A percentile compares a stretch with the other conserved stretches of the same genome.
Evolutionary conservation across 768 basidiomycete species (phyloP).

Genomic region (Boletellus emodensis): DNA sequence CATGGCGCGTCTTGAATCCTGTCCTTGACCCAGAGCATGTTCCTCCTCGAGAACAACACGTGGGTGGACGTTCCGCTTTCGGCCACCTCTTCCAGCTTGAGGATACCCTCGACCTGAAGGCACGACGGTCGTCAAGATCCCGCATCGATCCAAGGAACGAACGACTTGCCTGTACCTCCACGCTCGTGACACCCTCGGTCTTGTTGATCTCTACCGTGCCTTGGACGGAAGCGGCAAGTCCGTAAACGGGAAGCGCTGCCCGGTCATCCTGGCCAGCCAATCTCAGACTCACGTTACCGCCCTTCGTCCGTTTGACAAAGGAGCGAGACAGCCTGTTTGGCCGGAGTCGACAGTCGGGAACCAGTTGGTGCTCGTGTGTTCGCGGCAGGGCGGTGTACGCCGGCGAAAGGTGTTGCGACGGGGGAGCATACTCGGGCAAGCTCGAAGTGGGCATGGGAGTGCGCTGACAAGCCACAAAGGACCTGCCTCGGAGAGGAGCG

Average conservation of each 20-base stretch:
- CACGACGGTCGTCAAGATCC: neutral
- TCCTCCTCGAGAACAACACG: constrained; percentile 49
- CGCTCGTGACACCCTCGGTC: constrained; percentile 50
- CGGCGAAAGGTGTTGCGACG: constrained; percentile 38
- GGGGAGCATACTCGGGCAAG: constrained; percentile 48
- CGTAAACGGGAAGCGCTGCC: constrained; percentile 54
- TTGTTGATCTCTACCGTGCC: constrained; percentile 55
- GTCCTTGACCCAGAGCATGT: constrained; percentile 57
- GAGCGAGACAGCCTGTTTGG: constrained; percentile 39
- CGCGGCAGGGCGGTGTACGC: constrained; percentile 55
- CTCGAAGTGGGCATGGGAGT: constrained; percentile 51
- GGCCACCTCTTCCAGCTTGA: constrained; percentile 58
- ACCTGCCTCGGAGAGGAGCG: neutral
- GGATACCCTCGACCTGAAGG: constrained; percentile 55
- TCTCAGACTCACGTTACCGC: constrained; percentile 48
- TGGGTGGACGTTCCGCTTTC: constrained; percentile 58
- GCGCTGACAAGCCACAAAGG: constrained; percentile 14
- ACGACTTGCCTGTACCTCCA: constrained; percentile 57
- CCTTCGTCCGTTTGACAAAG: constrained; percentile 59
- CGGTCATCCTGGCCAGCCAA: constrained; percentile 52
- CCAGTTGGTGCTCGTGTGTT: constrained; percentile 49
- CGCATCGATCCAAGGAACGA: neutral
- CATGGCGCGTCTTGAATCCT: constrained; percentile 38
- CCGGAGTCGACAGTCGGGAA: constrained; percentile 39
- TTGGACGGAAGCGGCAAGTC: constrained; percentile 45